These are phyloP conservation scores for Annona squamosa DNA, from an alignment of 164 flowering plant genomes.

Conservation along the genomic window DNA sequence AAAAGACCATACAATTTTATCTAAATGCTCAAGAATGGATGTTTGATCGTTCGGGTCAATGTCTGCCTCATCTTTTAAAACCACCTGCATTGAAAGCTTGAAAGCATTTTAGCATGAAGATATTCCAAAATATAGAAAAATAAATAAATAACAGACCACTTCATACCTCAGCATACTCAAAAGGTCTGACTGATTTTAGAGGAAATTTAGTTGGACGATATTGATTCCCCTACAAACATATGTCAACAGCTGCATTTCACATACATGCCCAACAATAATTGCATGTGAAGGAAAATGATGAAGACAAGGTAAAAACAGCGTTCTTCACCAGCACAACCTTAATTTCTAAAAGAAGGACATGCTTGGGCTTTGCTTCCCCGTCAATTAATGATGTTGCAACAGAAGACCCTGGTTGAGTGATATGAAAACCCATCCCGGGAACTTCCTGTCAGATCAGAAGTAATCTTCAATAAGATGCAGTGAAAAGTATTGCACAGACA, in stretches of 20 bases:
- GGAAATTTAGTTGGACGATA: slow-evolving; percentile 98
- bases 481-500: neutral
- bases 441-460: slow-evolving; percentile 58
- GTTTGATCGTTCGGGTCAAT: slow-evolving; percentile 86
- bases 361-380: slow-evolving; percentile 98
- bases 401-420: slow-evolving; percentile 98
- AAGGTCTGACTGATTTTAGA: slow-evolving; percentile 81
- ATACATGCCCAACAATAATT: neutral
- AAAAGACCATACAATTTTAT: slow-evolving; percentile 56
- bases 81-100: slow-evolving; percentile 42
- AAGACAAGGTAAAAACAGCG: neutral
- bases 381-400: slow-evolving; percentile 96
- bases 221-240: slow-evolving; percentile 65
- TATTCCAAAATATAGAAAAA: neutral
- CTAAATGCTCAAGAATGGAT: slow-evolving; percentile 88
- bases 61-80: slow-evolving; percentile 78
- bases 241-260: slow-evolving; percentile 6
- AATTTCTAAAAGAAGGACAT: slow-evolving; percentile 90
- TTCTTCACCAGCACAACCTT: slow-evolving; percentile 46
- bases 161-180: slow-evolving; percentile 83
- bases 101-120: neutral
- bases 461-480: slow-evolving; percentile 15
- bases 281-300: neutral
- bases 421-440: slow-evolving; percentile 98
- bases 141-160: neutral